These are phyloP conservation scores for Phycomyces nitens DNA, from an alignment of 192 early-diverging fungal genomes.

Conservation along the genomic window DNA sequence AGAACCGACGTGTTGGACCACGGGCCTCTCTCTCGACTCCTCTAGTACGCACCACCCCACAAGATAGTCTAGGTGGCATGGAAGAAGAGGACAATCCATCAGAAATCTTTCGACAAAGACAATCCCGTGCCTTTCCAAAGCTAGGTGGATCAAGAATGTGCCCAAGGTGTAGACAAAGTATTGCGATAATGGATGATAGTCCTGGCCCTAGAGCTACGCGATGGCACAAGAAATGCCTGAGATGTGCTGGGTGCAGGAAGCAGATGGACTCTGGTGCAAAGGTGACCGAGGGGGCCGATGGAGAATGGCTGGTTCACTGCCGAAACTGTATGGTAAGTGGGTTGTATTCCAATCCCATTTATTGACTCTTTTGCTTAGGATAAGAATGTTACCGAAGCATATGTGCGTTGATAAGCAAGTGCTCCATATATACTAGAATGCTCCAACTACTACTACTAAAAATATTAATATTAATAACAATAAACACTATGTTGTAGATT, in stretches of 20 bases:
- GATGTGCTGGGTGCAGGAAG: constrained; percentile 46
- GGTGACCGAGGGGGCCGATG: constrained; percentile 29
- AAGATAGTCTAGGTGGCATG: background rate
- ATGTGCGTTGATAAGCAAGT: constrained; percentile 1
- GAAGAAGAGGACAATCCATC: constrained; percentile 2
- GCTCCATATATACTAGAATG: no score
- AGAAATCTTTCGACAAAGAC: constrained; percentile 21
- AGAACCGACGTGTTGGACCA: background rate
- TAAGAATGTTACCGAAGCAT: background rate
- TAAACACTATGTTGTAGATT: no score
- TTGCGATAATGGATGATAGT: constrained; percentile 48
- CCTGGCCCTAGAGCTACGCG: constrained; percentile 45
- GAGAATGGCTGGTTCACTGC: constrained; percentile 39
- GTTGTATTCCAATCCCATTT: background rate
- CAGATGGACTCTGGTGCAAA: constrained; percentile 46
- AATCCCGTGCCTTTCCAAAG: constrained; percentile 40
- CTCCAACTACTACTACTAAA: no score
- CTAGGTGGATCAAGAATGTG: constrained; percentile 46
- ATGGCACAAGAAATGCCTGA: constrained; percentile 56
- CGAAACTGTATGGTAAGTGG: constrained; percentile 46
- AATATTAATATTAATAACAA: no score
- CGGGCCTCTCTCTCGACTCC: background rate
- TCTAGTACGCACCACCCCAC: background rate
- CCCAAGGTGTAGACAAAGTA: constrained; percentile 41
- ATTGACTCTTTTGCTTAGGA: background rate